phyloP scores from a whole-genome alignment of 2,329 filamentous ascomycete species.

The Ophidiomyces ophidiicola region DNA sequence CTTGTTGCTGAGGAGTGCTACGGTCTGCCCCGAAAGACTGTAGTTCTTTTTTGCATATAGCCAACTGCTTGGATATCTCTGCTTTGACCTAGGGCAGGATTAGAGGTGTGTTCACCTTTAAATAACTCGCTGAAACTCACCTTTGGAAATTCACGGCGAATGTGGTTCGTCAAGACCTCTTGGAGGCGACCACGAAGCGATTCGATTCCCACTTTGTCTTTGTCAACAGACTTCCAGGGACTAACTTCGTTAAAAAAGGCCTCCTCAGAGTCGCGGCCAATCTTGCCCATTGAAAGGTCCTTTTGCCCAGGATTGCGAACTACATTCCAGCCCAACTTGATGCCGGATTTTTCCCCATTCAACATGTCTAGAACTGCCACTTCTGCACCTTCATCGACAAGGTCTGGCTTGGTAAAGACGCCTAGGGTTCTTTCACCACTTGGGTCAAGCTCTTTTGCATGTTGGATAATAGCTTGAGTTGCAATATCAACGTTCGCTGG shows the following conservation, averaged over 20 bases:
- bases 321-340: constrained; percentile 24
- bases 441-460: constrained; percentile 18
- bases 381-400: constrained; percentile 18
- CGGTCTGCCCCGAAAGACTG: constrained; percentile 26
- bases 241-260: constrained; percentile 24
- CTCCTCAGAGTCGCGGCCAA: constrained; percentile 24
- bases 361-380: constrained; percentile 22
- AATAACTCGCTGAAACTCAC: no score
- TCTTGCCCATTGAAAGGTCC: constrained; percentile 16
- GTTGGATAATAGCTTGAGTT: constrained; percentile 45
- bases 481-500: constrained; percentile 41
- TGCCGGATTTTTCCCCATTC: constrained; percentile 15
- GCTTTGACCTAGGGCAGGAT: constrained; percentile 19
- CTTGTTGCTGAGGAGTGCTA: constrained; percentile 26
- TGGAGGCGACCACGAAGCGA: constrained; percentile 32
- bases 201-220: constrained; percentile 32
- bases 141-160: constrained; percentile 37
- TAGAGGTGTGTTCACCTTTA: no score
- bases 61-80: constrained; percentile 28
- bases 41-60: constrained; percentile 20
- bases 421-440: constrained; percentile 23
- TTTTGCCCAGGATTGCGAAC: constrained; percentile 26
- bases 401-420: constrained; percentile 26
- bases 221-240: constrained; percentile 29
- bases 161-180: constrained; percentile 32